Percentiles rank a stretch among this genome's conserved stretches.
Evolutionary conservation across 257 asterid species (phyloP).

Genomic region (Solanum piurae): DNA sequence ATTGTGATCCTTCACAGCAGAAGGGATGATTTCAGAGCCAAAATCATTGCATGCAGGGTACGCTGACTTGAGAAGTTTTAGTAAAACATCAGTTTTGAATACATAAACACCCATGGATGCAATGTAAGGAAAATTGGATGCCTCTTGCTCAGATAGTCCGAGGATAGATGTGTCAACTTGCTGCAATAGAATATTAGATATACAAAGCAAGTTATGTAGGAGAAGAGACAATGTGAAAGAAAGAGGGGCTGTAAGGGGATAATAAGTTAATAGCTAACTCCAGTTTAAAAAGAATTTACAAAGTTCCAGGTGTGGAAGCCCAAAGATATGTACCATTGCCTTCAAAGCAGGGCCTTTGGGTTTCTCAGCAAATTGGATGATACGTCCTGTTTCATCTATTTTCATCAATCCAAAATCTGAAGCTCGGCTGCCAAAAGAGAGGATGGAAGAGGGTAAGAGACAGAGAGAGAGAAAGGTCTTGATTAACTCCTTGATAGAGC

Average conservation of each 20-base stretch:
- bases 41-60: conserved; percentile 88
- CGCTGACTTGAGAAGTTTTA: conserved; percentile 45
- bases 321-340: conserved; percentile 45
- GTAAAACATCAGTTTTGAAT: conserved; percentile 65
- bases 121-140: conserved; percentile 51
- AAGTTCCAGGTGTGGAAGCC: neutral
- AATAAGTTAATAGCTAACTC: neutral
- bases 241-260: neutral
- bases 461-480: neutral
- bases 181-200: conserved; percentile 33
- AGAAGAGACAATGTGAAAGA: neutral
- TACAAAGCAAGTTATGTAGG: neutral
- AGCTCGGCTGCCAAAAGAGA: conserved; percentile 61
- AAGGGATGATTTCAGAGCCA: conserved; percentile 93
- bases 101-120: conserved; percentile 98
- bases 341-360: conserved; percentile 70
- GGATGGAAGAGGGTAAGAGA: neutral
- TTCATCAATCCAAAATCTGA: conserved; percentile 89
- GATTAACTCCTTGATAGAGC: neutral
- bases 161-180: conserved; percentile 77
- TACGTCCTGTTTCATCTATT: conserved; percentile 59
- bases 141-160: conserved; percentile 66
- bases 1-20: conserved; percentile 71
- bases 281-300: neutral
- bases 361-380: conserved; percentile 77